phyloP scores from a whole-genome alignment of 2,329 filamentous ascomycete genomes.

The Elsinoe arachidis region DNA sequence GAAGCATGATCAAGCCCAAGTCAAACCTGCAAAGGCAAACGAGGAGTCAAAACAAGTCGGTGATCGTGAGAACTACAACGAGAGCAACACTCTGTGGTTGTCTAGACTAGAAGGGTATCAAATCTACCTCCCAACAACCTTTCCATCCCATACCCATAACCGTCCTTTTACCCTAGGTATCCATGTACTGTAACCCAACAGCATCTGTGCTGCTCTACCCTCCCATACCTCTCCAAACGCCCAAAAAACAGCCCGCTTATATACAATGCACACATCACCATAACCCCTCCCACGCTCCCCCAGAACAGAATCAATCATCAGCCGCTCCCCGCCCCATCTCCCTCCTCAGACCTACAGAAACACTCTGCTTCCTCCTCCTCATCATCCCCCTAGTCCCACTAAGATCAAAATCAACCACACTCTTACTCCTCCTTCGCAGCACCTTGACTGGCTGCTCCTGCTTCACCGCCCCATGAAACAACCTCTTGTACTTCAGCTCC shows the following conservation, averaged over 20 bases:
- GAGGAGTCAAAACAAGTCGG: background rate
- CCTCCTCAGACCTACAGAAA: slow-evolving; percentile 2
- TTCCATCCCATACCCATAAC: background rate
- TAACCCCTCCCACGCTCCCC: too few species aligned
- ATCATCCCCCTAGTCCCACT: slow-evolving; percentile 22
- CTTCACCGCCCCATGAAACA: slow-evolving; percentile 28
- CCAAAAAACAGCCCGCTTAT: background rate
- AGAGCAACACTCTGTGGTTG: too few species aligned
- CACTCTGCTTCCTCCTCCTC: slow-evolving; percentile 21
- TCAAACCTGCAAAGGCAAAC: background rate
- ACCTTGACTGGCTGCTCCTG: slow-evolving; percentile 3
- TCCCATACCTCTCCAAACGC: background rate
- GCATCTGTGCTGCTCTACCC: background rate
- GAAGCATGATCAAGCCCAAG: too few species aligned
- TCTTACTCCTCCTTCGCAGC: slow-evolving; percentile 13
- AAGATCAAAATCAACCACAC: slow-evolving; percentile 18
- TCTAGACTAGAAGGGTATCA: background rate
- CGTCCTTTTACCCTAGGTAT: background rate
- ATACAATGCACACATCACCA: background rate
- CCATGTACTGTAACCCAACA: background rate
- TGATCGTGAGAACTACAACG: background rate
- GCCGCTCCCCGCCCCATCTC: background rate
- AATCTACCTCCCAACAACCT: background rate
- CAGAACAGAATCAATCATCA: background rate
- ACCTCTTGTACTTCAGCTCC: slow-evolving; percentile 33